Conservation (phyloP, 257 asterid species). For the Euphrasia confusa region DNA sequence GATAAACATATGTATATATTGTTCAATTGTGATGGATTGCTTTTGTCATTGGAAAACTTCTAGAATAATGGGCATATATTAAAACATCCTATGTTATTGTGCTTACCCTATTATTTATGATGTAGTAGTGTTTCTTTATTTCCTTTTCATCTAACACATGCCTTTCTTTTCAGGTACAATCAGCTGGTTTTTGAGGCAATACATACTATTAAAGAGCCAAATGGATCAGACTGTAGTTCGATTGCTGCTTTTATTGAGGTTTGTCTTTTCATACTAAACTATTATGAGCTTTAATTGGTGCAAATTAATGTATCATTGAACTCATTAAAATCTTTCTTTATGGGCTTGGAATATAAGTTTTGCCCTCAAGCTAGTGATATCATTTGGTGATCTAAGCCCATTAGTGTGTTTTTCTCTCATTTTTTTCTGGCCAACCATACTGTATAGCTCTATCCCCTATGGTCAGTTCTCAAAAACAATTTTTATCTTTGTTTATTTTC, state of each 20-base stretch:
- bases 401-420: too few relatives aligned
- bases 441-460: too few relatives aligned
- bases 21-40: not conserved
- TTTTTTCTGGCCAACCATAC: too few relatives aligned
- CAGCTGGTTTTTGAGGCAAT: slow-evolving; percentile 74
- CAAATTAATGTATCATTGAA: too few relatives aligned
- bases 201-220: slow-evolving; percentile 62
- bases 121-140: slow-evolving; percentile 3
- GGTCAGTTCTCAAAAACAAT: too few relatives aligned
- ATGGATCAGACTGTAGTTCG: slow-evolving; percentile 66
- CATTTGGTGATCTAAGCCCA: too few relatives aligned
- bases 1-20: not conserved
- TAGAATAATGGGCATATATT: not conserved
- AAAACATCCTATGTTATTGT: not conserved
- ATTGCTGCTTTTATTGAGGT: slow-evolving; percentile 77
- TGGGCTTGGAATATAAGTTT: too few relatives aligned
- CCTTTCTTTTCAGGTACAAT: slow-evolving; percentile 57
- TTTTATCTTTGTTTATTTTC: too few relatives aligned
- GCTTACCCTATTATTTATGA: not conserved
- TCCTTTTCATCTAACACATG: slow-evolving; percentile 14
- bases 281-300: too few relatives aligned
- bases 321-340: too few relatives aligned
- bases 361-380: too few relatives aligned
- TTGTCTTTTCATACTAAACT: slow-evolving; percentile 4
- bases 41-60: not conserved